Conservation (phyloP, 345 rosid genomes). For the Pelargonium nanum region DNA sequence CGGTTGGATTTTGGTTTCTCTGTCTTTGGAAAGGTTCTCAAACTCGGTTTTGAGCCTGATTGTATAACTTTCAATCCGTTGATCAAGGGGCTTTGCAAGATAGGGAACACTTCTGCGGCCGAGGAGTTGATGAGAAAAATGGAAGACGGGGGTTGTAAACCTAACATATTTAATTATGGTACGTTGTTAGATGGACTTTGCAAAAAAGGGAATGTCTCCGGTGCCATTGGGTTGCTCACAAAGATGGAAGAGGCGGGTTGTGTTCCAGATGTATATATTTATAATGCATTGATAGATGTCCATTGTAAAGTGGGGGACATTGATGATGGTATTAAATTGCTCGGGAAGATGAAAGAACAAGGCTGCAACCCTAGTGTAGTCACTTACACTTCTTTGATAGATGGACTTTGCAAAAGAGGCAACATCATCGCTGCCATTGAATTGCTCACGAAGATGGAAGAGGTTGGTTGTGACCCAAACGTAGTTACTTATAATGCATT, state of each 20-base stretch:
- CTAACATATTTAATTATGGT: background rate
- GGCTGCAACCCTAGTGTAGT: slow-evolving; percentile 45
- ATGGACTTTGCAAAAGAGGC: slow-evolving; percentile 43
- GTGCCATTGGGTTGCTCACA: background rate
- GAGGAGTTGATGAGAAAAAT: background rate
- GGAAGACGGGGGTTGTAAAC: background rate
- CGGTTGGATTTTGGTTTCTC: background rate
- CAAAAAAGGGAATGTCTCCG: background rate
- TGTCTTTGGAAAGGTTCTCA: background rate
- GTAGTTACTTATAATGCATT: slow-evolving; percentile 40
- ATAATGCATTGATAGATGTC: background rate
- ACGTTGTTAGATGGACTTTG: background rate
- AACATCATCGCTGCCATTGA: slow-evolving; percentile 44
- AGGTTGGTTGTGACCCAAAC: slow-evolving; percentile 41
- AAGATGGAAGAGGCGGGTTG: background rate
- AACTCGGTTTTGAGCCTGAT: background rate
- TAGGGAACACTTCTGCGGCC: background rate
- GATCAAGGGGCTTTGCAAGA: background rate
- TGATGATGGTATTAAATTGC: slow-evolving; percentile 35
- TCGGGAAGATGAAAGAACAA: slow-evolving; percentile 42
- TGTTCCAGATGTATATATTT: background rate
- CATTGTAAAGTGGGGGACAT: background rate
- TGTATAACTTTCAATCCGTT: background rate
- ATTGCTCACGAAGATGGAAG: slow-evolving; percentile 43
- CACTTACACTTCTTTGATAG: slow-evolving; percentile 58